Conservation (phyloP, 2,329 filamentous ascomycete species). For the Clonostachys byssicola region DNA sequence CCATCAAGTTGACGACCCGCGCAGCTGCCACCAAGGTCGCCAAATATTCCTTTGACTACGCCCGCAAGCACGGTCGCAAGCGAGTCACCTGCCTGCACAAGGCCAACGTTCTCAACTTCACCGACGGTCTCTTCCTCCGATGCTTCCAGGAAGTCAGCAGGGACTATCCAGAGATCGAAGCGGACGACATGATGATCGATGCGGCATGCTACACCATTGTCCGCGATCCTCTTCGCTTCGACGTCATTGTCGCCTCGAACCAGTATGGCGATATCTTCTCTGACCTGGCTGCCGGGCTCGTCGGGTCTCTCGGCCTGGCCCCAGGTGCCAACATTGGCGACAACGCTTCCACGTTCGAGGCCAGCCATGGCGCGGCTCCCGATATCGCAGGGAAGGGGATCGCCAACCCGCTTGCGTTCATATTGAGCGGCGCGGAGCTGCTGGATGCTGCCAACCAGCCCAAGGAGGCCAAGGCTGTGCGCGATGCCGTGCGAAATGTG, state of each 20-base stretch:
- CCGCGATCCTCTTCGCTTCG: slow-evolving; percentile 6
- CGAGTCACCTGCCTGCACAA: slow-evolving; percentile 1
- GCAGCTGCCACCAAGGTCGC: not conserved
- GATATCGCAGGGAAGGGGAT: slow-evolving; percentile 70
- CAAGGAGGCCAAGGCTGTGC: not conserved
- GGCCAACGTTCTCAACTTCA: not conserved
- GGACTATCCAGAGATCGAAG: not conserved
- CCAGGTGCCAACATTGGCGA: slow-evolving; percentile 39
- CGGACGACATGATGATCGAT: slow-evolving; percentile 2
- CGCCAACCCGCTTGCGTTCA: slow-evolving; percentile 69
- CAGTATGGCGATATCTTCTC: slow-evolving; percentile 43
- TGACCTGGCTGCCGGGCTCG: slow-evolving; percentile 37
- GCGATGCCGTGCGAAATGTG: not conserved
- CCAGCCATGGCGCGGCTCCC: slow-evolving; percentile 70
- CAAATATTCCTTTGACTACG: not conserved
- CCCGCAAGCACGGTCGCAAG: not conserved
- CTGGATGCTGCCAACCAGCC: slow-evolving; percentile 23
- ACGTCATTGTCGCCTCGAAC: slow-evolving; percentile 41
- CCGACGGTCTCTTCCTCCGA: not conserved
- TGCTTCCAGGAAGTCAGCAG: slow-evolving; percentile 1
- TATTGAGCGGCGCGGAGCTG: slow-evolving; percentile 71
- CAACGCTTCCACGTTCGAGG: slow-evolving; percentile 70
- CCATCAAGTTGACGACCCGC: not conserved
- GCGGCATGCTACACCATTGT: not conserved
- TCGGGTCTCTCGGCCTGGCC: slow-evolving; percentile 37